Percentiles rank a stretch among this genome's conserved stretches.
Evolutionary conservation across 2,329 filamentous ascomycete species (phyloP).

Genomic region (Diaporthe amygdali): DNA sequence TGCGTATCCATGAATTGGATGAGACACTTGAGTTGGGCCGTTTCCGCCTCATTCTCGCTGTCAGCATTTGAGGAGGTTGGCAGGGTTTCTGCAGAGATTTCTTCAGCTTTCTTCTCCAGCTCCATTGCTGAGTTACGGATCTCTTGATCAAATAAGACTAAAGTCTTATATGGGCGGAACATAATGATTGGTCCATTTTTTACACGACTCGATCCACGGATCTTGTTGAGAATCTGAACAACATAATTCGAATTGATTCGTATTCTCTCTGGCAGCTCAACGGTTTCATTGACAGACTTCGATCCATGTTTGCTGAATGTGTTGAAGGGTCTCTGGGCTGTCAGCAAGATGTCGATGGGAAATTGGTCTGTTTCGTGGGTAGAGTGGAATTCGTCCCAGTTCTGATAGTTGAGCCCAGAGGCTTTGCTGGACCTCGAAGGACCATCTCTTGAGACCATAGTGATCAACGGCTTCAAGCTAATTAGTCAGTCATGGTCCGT

Average conservation of each 20-base stretch:
- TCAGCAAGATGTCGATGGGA: background rate
- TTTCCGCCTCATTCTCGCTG: background rate
- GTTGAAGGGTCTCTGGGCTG: rapidly evolving
- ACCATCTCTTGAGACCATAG: background rate
- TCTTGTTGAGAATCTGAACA: background rate
- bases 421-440: background rate
- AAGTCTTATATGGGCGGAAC: background rate
- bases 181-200: background rate
- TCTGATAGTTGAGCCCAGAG: background rate
- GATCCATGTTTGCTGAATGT: background rate
- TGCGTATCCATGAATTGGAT: background rate
- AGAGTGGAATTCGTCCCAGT: background rate
- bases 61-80: rapidly evolving
- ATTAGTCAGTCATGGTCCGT: background rate
- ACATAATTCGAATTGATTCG: background rate
- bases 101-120: background rate
- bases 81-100: too few relatives aligned
- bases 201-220: background rate
- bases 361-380: too few relatives aligned
- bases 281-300: background rate
- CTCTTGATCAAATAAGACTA: background rate
- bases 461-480: background rate
- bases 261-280: background rate
- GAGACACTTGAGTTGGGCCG: background rate
- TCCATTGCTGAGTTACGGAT: background rate